Evolutionary conservation across 768 basidiomycete genomes (phyloP).

Genomic region (Crassisporium funariophilum): DNA sequence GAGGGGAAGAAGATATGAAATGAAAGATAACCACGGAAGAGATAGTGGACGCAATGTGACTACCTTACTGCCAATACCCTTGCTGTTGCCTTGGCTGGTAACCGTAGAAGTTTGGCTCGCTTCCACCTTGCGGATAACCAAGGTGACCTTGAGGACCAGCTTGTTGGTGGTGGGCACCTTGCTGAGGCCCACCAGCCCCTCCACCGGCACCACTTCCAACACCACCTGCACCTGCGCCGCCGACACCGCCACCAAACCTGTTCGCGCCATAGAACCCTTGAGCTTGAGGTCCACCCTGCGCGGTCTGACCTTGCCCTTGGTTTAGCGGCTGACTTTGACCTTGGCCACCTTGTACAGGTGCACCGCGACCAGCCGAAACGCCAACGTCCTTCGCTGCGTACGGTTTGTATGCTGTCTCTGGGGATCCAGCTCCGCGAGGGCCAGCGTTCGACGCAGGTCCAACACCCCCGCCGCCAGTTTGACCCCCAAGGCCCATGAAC

Average conservation of each 20-base stretch:
- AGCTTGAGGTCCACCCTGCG: slow-evolving; percentile 52
- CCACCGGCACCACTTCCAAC: slow-evolving; percentile 39
- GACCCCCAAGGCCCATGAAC: slow-evolving; percentile 65
- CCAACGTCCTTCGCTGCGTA: slow-evolving; percentile 71
- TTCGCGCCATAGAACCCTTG: slow-evolving; percentile 52
- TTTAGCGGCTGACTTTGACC: slow-evolving; percentile 58
- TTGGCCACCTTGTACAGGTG: slow-evolving; percentile 45
- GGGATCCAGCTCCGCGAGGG: slow-evolving; percentile 57
- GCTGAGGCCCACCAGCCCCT: slow-evolving; percentile 44
- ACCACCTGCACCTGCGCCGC: slow-evolving; percentile 37
- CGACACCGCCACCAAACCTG: slow-evolving; percentile 42
- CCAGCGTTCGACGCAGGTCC: slow-evolving; percentile 45
- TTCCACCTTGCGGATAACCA: slow-evolving; percentile 65
- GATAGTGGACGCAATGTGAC: background rate
- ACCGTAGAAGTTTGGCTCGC: slow-evolving; percentile 69
- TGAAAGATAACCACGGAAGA: slow-evolving; percentile 10
- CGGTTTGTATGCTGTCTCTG: slow-evolving; percentile 76
- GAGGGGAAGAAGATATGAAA: slow-evolving; percentile 4
- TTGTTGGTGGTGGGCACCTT: slow-evolving; percentile 44
- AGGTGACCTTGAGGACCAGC: slow-evolving; percentile 57
- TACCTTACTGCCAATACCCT: slow-evolving; percentile 59
- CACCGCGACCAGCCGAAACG: slow-evolving; percentile 46
- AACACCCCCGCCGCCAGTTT: slow-evolving; percentile 41
- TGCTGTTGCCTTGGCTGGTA: slow-evolving; percentile 69
- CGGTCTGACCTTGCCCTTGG: slow-evolving; percentile 46